Percentiles rank a stretch among this genome's conserved stretches.
phyloP scores from a whole-genome alignment of 441 rosid genomes.

The Brassica hybrid region DNA sequence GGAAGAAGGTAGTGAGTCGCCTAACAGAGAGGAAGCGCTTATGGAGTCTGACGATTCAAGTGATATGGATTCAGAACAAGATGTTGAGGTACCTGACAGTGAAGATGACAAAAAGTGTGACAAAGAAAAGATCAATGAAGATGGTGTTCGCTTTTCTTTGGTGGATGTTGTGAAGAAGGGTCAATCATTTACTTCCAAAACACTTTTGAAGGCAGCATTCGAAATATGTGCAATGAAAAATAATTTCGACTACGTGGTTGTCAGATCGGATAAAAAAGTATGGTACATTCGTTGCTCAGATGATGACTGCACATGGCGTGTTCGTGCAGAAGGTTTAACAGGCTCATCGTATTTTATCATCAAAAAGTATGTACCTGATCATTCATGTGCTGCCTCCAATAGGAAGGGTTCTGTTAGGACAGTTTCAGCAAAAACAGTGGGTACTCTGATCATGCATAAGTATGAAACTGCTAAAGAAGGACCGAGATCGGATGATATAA shows the following conservation, averaged over 20 bases:
- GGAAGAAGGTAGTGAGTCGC: background rate
- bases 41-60: background rate
- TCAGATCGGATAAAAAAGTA: background rate
- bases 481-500: background rate
- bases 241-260: background rate
- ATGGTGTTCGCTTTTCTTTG: background rate
- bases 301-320: background rate
- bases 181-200: background rate
- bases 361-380: background rate
- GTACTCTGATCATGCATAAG: background rate
- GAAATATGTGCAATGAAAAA: background rate
- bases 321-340: background rate
- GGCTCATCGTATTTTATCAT: background rate
- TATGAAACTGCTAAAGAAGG: background rate
- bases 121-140: background rate
- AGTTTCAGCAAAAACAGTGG: background rate
- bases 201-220: background rate
- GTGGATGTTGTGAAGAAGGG: background rate
- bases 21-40: background rate
- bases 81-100: background rate
- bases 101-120: background rate
- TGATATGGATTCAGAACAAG: background rate
- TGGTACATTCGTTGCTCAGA: background rate
- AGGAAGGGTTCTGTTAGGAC: background rate
- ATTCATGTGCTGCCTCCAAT: background rate